A percentile compares a stretch with the other conserved stretches of the same genome.
These are phyloP conservation scores for Rhizopogon salebrosus DNA, from an alignment of 768 basidiomycete genomes.

Conservation along the genomic window DNA sequence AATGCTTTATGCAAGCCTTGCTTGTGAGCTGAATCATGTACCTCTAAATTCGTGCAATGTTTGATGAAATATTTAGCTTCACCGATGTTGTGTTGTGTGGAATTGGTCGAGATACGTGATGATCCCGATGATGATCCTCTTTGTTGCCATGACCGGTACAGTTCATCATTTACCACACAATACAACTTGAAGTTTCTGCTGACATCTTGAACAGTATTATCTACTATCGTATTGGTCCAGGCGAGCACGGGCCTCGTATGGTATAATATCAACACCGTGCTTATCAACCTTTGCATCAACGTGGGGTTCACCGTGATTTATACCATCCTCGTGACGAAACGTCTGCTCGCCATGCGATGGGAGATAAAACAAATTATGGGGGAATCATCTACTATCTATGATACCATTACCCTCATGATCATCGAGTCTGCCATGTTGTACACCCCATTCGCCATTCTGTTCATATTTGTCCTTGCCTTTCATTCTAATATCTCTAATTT, in stretches of 20 bases:
- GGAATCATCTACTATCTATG: constrained; percentile 16
- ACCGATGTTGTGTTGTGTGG: constrained; percentile 14
- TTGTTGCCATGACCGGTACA: constrained; percentile 13
- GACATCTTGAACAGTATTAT: constrained; percentile 4
- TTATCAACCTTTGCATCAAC: constrained; percentile 25
- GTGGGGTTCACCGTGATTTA: constrained; percentile 27
- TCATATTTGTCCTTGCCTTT: constrained; percentile 24
- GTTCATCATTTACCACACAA: neutral
- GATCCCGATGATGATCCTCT: constrained; percentile 11
- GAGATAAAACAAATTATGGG: constrained; percentile 7
- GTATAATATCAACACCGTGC: constrained; percentile 18
- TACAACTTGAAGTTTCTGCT: neutral
- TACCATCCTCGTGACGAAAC: constrained; percentile 25
- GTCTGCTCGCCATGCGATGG: constrained; percentile 19
- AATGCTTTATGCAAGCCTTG: constrained; percentile 24
- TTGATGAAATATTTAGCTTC: neutral
- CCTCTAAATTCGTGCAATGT: neutral
- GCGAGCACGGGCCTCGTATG: constrained; percentile 10
- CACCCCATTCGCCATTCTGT: constrained; percentile 20
- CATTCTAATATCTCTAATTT: constrained; percentile 23
- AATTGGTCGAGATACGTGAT: constrained; percentile 8
- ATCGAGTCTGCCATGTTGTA: constrained; percentile 33
- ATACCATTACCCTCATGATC: constrained; percentile 24
- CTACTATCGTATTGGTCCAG: constrained; percentile 14
- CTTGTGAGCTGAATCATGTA: constrained; percentile 9